A percentile compares a stretch with the other conserved stretches of the same genome.
Evolutionary conservation across 257 asterid genomes (phyloP).

Genomic region (Capsicum pubescens): DNA sequence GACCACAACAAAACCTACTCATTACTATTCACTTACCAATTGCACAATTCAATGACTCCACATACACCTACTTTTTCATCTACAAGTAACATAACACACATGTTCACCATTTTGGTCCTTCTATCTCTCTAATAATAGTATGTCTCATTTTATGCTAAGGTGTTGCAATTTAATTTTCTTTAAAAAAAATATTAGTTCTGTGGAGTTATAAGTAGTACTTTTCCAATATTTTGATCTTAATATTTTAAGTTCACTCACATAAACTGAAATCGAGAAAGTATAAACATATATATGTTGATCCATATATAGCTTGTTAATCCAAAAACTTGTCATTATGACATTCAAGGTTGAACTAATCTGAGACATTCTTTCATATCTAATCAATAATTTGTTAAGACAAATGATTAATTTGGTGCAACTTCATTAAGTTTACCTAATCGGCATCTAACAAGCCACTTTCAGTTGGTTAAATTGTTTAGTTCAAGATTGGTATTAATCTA

Average conservation of each 20-base stretch:
- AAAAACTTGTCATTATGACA: neutral
- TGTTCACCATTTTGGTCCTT: slow-evolving; percentile 34
- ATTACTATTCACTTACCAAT: slow-evolving; percentile 17
- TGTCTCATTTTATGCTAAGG: neutral
- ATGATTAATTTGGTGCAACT: slow-evolving; percentile 26
- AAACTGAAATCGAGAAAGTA: neutral
- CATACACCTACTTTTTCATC: slow-evolving; percentile 33
- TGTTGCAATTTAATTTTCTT: neutral
- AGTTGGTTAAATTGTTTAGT: neutral
- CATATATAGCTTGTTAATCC: neutral
- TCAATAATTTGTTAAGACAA: slow-evolving; percentile 2
- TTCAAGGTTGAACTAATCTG: neutral
- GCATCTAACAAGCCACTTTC: neutral
- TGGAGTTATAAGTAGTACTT: too few species aligned
- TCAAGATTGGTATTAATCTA: neutral
- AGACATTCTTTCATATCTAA: neutral
- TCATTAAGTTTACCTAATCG: neutral
- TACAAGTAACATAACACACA: slow-evolving; percentile 31
- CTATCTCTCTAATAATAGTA: too few species aligned
- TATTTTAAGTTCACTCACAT: neutral
- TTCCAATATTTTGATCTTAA: accelerated
- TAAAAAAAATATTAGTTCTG: too few species aligned
- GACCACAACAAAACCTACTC: slow-evolving; percentile 30
- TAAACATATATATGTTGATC: neutral
- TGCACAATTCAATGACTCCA: slow-evolving; percentile 32